Percentiles rank a stretch among this genome's conserved stretches.
Conservation (phyloP, 148 eudicot genomes). For the Cornus florida region DNA sequence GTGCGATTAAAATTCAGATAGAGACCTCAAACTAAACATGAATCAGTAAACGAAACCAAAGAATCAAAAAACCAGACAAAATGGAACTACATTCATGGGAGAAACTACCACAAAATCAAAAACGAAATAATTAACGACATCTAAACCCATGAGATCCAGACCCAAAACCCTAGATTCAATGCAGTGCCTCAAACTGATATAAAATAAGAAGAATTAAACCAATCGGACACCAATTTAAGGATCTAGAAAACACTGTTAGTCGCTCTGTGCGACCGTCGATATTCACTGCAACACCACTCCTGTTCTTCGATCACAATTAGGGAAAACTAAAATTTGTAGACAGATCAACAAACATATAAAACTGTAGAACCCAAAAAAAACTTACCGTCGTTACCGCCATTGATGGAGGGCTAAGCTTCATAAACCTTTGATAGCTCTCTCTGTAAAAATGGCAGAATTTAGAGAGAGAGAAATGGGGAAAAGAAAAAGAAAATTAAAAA, state of each 20-base stretch:
- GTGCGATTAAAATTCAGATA: neutral
- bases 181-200: neutral
- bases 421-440: neutral
- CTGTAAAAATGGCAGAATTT: neutral
- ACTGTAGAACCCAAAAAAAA: neutral
- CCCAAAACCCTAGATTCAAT: slow-evolving; percentile 9
- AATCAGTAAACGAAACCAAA: neutral
- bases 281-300: neutral
- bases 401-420: neutral
- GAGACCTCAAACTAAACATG: slow-evolving; percentile 1
- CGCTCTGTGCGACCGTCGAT: neutral
- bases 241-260: neutral
- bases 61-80: neutral
- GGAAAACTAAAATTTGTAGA: neutral
- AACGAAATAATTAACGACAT: neutral
- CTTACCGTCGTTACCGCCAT: neutral
- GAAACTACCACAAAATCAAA: too few relatives aligned
- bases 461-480: too few relatives aligned
- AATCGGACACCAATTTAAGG: neutral
- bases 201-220: neutral
- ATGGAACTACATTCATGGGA: neutral
- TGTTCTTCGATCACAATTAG: slow-evolving; percentile 1
- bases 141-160: neutral
- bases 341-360: neutral
- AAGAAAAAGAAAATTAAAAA: neutral